phyloP scores from a whole-genome alignment of 805 yeast genomes.

The Candida verbasci region DNA sequence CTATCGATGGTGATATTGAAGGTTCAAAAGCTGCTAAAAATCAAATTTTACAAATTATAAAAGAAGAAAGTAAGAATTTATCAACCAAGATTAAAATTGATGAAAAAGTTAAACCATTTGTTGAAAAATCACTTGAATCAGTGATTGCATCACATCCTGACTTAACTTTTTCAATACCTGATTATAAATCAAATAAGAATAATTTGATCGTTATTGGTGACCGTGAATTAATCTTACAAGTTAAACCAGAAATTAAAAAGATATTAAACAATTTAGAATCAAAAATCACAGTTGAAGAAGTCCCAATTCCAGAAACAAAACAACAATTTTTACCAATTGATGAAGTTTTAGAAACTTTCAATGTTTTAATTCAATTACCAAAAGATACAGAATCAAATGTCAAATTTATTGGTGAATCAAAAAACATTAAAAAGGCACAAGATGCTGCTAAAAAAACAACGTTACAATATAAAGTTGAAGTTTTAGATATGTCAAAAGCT shows the following conservation, averaged over 20 bases:
- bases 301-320: slow-evolving; percentile 60
- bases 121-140: slow-evolving; percentile 25
- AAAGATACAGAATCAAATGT: slow-evolving; percentile 44
- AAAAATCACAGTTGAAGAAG: slow-evolving; percentile 49
- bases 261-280: slow-evolving; percentile 41
- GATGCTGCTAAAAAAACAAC: slow-evolving; percentile 57
- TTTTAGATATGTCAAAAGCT: slow-evolving; percentile 81
- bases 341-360: slow-evolving; percentile 47
- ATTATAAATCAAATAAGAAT: slow-evolving; percentile 29
- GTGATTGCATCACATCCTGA: slow-evolving; percentile 18
- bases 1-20: slow-evolving; percentile 79
- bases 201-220: slow-evolving; percentile 61
- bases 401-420: slow-evolving; percentile 57
- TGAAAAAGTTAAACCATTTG: slow-evolving; percentile 42
- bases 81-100: slow-evolving; percentile 46
- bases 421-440: slow-evolving; percentile 58
- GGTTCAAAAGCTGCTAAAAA: slow-evolving; percentile 73
- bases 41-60: slow-evolving; percentile 67
- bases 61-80: slow-evolving; percentile 63
- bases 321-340: slow-evolving; percentile 65
- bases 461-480: slow-evolving; percentile 54
- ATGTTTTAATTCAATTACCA: slow-evolving; percentile 59
- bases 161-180: slow-evolving; percentile 34
- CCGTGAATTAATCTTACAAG: slow-evolving; percentile 56
- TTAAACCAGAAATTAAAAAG: slow-evolving; percentile 48